phyloP scores from a whole-genome alignment of 208 protist species.

The Leishmania tarentolae region DNA sequence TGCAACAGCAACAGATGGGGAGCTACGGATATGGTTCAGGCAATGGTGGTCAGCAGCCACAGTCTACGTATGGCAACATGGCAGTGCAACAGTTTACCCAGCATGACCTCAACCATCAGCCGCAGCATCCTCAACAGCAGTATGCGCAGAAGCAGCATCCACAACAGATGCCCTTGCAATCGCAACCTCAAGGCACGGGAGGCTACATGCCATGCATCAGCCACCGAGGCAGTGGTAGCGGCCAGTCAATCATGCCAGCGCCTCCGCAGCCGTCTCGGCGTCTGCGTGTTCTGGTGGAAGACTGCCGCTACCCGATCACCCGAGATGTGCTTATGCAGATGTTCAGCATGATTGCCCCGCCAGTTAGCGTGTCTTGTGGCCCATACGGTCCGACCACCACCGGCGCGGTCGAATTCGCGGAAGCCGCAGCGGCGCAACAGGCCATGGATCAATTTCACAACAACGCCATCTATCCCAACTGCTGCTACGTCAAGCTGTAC shows the following conservation, averaged over 20 bases:
- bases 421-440: slow-evolving; percentile 53
- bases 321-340: slow-evolving; percentile 75
- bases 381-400: slow-evolving; percentile 62
- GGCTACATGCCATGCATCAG: neutral
- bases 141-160: neutral
- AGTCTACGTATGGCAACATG: neutral
- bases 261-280: slow-evolving; percentile 29
- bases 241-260: slow-evolving; percentile 22
- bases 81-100: slow-evolving; percentile 6
- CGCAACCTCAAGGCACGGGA: slow-evolving; percentile 2
- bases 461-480: slow-evolving; percentile 84
- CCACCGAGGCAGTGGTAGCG: slow-evolving; percentile 10
- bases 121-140: neutral
- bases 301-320: slow-evolving; percentile 85
- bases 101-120: neutral
- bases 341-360: slow-evolving; percentile 76
- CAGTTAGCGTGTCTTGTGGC: slow-evolving; percentile 65
- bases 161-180: slow-evolving; percentile 1
- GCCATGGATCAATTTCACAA: slow-evolving; percentile 73
- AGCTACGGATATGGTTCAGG: slow-evolving; percentile 8
- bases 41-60: neutral
- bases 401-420: slow-evolving; percentile 74
- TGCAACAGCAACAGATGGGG: neutral
- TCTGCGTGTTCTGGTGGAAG: slow-evolving; percentile 77
- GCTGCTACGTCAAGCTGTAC: slow-evolving; percentile 76